Evolutionary conservation across 2,329 filamentous ascomycete species (phyloP).

Genomic region (Sporothrix variecibatus): DNA sequence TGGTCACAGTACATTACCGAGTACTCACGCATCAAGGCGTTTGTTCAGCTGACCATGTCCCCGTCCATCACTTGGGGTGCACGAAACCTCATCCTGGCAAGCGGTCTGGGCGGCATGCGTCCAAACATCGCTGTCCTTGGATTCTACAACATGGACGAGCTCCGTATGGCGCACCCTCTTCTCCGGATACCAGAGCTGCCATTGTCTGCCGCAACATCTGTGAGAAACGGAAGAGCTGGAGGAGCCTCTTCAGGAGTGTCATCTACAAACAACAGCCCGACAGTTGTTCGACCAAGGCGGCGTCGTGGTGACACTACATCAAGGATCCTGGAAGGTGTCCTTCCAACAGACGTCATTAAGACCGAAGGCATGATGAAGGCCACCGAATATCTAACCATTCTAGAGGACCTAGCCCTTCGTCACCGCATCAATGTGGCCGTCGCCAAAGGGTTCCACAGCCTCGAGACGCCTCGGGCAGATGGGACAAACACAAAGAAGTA

Average conservation of each 20-base stretch:
- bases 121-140: constrained; percentile 84
- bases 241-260: neutral
- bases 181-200: constrained; percentile 57
- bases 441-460: constrained; percentile 74
- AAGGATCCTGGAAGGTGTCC: constrained; percentile 56
- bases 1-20: constrained; percentile 86
- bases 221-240: neutral
- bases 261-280: neutral
- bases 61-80: constrained; percentile 83
- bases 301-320: constrained; percentile 57
- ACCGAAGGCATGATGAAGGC: constrained; percentile 69
- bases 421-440: constrained; percentile 83
- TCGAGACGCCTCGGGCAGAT: constrained; percentile 69
- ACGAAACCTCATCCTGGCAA: constrained; percentile 77
- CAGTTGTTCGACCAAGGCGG: constrained; percentile 34
- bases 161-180: constrained; percentile 60
- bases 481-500: constrained; percentile 71
- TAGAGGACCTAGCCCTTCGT: constrained; percentile 77
- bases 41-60: constrained; percentile 82
- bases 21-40: constrained; percentile 82
- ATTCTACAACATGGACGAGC: constrained; percentile 78
- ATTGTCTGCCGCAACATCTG: neutral
- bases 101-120: constrained; percentile 82
- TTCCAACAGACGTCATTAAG: constrained; percentile 71
- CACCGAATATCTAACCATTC: constrained; percentile 75